Conservation (phyloP, 176 grass and related monocot species). For the Triticum dicoccoides region DNA sequence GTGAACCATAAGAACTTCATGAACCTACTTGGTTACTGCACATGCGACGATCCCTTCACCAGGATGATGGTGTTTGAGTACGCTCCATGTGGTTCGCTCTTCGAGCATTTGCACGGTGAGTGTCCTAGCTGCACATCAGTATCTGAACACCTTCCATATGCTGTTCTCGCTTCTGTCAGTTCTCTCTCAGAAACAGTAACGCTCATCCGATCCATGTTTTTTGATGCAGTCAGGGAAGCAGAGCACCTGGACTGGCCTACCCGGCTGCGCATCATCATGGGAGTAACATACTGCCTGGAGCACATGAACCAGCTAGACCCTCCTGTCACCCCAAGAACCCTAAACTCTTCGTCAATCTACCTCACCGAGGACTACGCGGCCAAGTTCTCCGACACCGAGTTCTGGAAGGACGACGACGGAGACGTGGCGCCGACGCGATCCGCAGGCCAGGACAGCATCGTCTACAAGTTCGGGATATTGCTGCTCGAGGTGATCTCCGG, state of each 20-base stretch:
- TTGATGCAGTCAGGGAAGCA: constrained; percentile 67
- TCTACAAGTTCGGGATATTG: constrained; percentile 76
- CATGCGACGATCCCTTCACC: constrained; percentile 60
- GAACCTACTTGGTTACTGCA: constrained; percentile 81
- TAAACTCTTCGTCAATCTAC: constrained; percentile 75
- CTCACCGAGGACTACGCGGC: constrained; percentile 86
- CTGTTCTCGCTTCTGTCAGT: background rate
- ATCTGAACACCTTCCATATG: background rate
- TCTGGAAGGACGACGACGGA: constrained; percentile 28
- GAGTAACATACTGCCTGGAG: constrained; percentile 73
- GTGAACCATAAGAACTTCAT: constrained; percentile 93
- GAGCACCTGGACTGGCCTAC: constrained; percentile 68
- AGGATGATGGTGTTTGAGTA: constrained; percentile 92
- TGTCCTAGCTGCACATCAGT: background rate
- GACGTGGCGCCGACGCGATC: background rate
- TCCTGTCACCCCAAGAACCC: constrained; percentile 31
- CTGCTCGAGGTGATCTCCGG: constrained; percentile 87
- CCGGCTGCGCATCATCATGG: constrained; percentile 69
- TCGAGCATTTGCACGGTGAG: constrained; percentile 93
- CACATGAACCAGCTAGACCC: constrained; percentile 55
- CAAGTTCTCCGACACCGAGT: constrained; percentile 64
- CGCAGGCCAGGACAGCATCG: constrained; percentile 34
- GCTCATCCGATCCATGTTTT: background rate
- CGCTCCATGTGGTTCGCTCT: constrained; percentile 75
- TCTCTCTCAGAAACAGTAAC: background rate